Base-by-base conservation (phyloP, 2,329 filamentous ascomycete genomes). In the Beauveria sp. region DNA sequence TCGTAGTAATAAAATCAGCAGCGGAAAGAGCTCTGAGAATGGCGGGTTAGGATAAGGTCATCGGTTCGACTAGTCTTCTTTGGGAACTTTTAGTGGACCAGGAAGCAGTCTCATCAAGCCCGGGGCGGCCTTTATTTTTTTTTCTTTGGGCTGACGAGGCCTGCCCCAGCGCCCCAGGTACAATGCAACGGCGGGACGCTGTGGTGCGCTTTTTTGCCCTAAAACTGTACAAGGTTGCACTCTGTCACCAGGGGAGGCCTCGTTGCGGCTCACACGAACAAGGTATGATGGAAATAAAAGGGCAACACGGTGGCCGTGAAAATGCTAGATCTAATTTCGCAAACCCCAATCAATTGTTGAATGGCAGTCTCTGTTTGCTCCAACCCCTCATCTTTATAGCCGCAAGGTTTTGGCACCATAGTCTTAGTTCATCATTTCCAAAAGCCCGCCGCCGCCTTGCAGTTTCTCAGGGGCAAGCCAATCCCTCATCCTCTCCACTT, bases 401-500 rank as follows among this genome's bases (percentile, higher is more conserved):
- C 34, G 34, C 3, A 38, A 38, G 14, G 12, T 38, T 38, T 14
- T 38, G 12, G 34, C 34, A 16, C 34, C 34, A 38, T 14, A 38
- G 34, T 38, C 6, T 5, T 14, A 38, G 34, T 38, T 16, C 14
- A 16, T 38, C 34, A 38, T 16, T 38, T 16, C 12, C 34, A 46
- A 55, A 55, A 34, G 22, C 40, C 52, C 54, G n/a, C 50, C 9
- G 53, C n/a, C 10, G 22, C 43, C 42, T 38, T 31, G 26, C 38
- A 38, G 40, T 22, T 10, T 24, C 46, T 60, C 57, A 60, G 57
- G 57, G 49, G 57, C 57, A 52, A 22, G n/a, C 14, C 48, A 43
- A n/a, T 45, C 48, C 31, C 55, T n/a, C 48, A 34, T n/a, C 14
- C 2, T 31, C 9, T 20, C 57, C 57, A 40, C 57, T 53, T 53